Evolutionary conservation across 139 green algal species (phyloP), one percentile per base, ranked within the genome.

Genomic region (Micractinium conductrix): DNA sequence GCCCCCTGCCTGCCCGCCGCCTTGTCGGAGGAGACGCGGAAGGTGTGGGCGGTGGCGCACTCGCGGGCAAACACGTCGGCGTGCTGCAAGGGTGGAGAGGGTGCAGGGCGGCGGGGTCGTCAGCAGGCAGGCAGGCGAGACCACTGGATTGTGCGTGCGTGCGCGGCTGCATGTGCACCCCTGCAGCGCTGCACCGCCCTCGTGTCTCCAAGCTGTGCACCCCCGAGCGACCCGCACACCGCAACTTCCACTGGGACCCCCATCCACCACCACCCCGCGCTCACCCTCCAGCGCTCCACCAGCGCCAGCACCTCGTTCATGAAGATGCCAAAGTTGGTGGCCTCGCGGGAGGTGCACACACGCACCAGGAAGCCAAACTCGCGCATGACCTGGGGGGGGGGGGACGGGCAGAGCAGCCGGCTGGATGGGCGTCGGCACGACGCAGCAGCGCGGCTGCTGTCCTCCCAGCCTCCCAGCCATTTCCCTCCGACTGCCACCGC

Each of bases 261-360:
- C n/a, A n/a, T n/a, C 50, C 50, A 33, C 33, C 24, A 28, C 10
- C 33, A 19, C 74, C 33, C 4, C 22, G 35, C 8, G 35, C 85
- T 81, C 80, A 89, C 79, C 69, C 89, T 71, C 92, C 93, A 96
- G 1, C 71, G 70, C 71, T 86, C 79, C 43, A 95, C 62, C 50
- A 88, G 42, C n/a, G 26, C 44, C 7, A 95, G 67, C 30, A 84
- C 79, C 67, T 96, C 90, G 17, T 74, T 50, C 37, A 95, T 63
- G 84, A 95, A 96, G 45, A 90, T 90, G 30, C 89, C 93, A 45
- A 96, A 65, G 80, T 93, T 91, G 80, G 73, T 81, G 35, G 90
- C 91, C 88, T 96, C 93, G 12, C 88, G 74, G 10, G 93, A 80
- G 0, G 93, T 96, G 82, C 85, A 85, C 38, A 80, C 88, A 21